These are phyloP conservation scores for Henckelia pumila DNA, from an alignment of 257 asterid species.

Conservation along the genomic window DNA sequence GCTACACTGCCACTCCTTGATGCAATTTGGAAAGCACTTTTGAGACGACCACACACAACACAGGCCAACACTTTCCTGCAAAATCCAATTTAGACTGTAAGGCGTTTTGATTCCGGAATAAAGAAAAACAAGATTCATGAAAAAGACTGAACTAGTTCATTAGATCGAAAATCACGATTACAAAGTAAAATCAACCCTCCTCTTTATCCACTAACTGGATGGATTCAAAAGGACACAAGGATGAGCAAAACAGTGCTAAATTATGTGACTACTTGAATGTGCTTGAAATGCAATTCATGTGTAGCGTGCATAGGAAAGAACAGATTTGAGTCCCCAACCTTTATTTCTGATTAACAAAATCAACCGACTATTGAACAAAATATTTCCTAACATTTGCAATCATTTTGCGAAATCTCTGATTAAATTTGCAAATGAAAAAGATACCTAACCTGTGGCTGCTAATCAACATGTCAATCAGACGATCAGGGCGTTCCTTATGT, in stretches of 20 bases:
- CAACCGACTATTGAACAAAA: conserved; percentile 12
- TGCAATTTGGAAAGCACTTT: conserved; percentile 97
- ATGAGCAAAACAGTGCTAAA: conserved; percentile 1
- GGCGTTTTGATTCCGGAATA: conserved; percentile 18
- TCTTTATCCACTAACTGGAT: conserved; percentile 5
- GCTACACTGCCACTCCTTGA: conserved; percentile 98
- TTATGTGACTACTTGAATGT: background rate
- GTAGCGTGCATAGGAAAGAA: background rate
- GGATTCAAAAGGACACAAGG: conserved; percentile 3
- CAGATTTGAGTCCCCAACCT: conserved; percentile 2
- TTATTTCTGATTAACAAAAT: conserved; percentile 11
- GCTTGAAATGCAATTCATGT: background rate
- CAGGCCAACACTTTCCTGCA: conserved; percentile 97
- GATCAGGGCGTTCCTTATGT: conserved; percentile 98
- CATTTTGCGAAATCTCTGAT: background rate
- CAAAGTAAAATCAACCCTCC: background rate
- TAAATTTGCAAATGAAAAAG: background rate
- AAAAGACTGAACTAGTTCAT: background rate
- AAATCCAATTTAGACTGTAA: conserved; percentile 29
- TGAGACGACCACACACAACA: conserved; percentile 94
- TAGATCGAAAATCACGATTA: background rate
- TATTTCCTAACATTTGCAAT: conserved; percentile 2
- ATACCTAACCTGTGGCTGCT: conserved; percentile 79
- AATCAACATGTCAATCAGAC: conserved; percentile 96
- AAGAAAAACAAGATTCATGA: conserved; percentile 12